Conservation (phyloP, 1,284 basidiomycete genomes). For the Fomitopsis schrenkii region DNA sequence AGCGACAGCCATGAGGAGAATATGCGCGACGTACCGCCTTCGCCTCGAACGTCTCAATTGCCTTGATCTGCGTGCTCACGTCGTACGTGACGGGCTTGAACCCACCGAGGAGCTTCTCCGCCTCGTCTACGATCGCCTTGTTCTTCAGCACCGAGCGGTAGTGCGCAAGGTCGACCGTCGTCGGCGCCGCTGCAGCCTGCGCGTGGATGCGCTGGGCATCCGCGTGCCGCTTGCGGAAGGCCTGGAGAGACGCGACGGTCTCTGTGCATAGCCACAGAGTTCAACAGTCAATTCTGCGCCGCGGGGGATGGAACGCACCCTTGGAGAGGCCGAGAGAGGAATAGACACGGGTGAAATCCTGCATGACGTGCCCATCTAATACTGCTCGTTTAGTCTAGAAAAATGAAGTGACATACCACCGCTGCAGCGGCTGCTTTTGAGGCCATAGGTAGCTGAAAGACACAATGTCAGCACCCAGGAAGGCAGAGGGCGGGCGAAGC, state of each 20-base stretch:
- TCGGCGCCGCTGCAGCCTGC: conserved; percentile 69
- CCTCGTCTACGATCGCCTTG: conserved; percentile 87
- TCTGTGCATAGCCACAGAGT: conserved; percentile 43
- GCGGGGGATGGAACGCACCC: conserved; percentile 48
- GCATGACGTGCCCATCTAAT: conserved; percentile 15
- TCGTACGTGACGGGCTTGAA: conserved; percentile 99
- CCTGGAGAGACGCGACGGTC: conserved; percentile 84
- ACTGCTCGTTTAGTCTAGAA: conserved; percentile 8
- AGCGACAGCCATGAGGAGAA: background rate
- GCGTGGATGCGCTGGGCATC: conserved; percentile 81
- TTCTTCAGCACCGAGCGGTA: conserved; percentile 94
- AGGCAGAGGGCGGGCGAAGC: background rate
- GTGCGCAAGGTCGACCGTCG: conserved; percentile 85
- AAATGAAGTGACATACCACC: conserved; percentile 50
- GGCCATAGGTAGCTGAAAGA: conserved; percentile 51
- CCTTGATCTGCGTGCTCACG: conserved; percentile 86
- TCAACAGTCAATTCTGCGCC: background rate
- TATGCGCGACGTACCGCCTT: conserved; percentile 80
- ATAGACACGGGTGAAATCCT: conserved; percentile 95
- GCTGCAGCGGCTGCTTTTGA: conserved; percentile 77
- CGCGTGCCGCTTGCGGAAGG: conserved; percentile 94
- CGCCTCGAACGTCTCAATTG: conserved; percentile 95
- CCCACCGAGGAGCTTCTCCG: conserved; percentile 83
- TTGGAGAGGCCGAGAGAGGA: conserved; percentile 88
- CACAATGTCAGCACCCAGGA: background rate